Evolutionary conservation across 495 filamentous ascomycete species (phyloP), one percentile per base, ranked within the genome.

Genomic region (Daldinia decipiens): DNA sequence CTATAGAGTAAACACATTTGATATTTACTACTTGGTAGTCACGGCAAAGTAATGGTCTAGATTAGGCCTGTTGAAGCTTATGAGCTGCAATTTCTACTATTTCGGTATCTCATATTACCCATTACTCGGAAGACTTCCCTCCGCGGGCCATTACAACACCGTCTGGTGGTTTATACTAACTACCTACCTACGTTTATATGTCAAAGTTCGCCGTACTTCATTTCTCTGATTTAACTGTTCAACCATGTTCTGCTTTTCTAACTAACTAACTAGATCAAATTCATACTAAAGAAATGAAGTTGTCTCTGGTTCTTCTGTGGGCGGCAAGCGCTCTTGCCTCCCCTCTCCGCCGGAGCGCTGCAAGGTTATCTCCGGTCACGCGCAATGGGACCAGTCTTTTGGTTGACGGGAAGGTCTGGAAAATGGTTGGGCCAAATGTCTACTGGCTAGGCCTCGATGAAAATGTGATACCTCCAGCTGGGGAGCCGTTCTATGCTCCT

Each of bases 381-480:
- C 79, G 85, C 59, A 67, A 80, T 9, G 84, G 84, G 45, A 79
- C 80, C 7, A 59, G 71, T 21, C 78, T 86, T 9, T 57, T 74
- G 5, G 77, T 86, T 15, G 68, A 78, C 39, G 80, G 80, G 31
- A 80, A 82, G 66, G 77, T 64, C 15, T 88, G 81, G 82, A 84
- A 82, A 55, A 83, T 82, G 1, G 80, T 82, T 40, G 86, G 84
- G 0, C 81, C 82, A 7, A 88, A 88, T 65, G 79, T 87, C 7
- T 88, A 88, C 75, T 87, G 86, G 86, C 79, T 87, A 21, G 85
- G 86, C 1, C 80, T 88, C 0, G 85, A 88, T 67, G 84, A 88
- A 77, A 87, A 88, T 72, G 85, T 88, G 21, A 78, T 77, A 6
- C 85, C 84, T 1, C 81, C 84, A 0, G 65, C 77, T 0, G 84